Conservation (phyloP, 495 filamentous ascomycete genomes). For the Penicillium malachiteum region DNA sequence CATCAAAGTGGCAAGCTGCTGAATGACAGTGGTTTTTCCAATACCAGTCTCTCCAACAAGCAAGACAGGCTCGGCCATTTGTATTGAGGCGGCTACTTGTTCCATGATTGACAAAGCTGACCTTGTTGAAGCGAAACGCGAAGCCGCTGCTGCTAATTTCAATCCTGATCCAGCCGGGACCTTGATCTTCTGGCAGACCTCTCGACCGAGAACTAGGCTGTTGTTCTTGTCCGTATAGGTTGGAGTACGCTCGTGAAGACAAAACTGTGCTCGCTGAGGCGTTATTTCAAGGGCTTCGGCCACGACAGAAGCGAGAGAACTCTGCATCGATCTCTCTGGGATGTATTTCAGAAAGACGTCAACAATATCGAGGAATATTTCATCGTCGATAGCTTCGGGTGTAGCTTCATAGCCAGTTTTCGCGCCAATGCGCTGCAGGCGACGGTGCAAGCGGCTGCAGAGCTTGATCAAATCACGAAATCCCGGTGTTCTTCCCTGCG, state of each 20-base stretch:
- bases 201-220: slow-evolving; percentile 66
- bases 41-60: slow-evolving; percentile 98
- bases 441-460: slow-evolving; percentile 68
- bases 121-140: slow-evolving; percentile 47
- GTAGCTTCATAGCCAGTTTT: slow-evolving; percentile 74
- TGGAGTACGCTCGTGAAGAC: slow-evolving; percentile 66
- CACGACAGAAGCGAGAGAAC: slow-evolving; percentile 62
- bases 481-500: slow-evolving; percentile 52
- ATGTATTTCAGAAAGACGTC: slow-evolving; percentile 85
- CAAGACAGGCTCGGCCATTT: slow-evolving; percentile 81
- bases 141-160: slow-evolving; percentile 35
- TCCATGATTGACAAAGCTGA: slow-evolving; percentile 60
- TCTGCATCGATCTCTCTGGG: slow-evolving; percentile 61
- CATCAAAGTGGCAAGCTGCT: slow-evolving; percentile 80
- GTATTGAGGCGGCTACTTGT: slow-evolving; percentile 77
- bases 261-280: slow-evolving; percentile 70
- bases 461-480: slow-evolving; percentile 88
- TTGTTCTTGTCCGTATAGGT: slow-evolving; percentile 56
- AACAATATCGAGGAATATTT: slow-evolving; percentile 85
- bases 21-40: slow-evolving; percentile 93
- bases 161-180: slow-evolving; percentile 36
- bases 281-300: slow-evolving; percentile 84
- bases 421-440: slow-evolving; percentile 57
- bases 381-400: slow-evolving; percentile 68
- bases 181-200: slow-evolving; percentile 47